Percentiles rank a stretch among this genome's conserved stretches.
Evolutionary conservation across 352 stramenopile genomes (phyloP).

Genomic region (Heterotrichella gracilis): DNA sequence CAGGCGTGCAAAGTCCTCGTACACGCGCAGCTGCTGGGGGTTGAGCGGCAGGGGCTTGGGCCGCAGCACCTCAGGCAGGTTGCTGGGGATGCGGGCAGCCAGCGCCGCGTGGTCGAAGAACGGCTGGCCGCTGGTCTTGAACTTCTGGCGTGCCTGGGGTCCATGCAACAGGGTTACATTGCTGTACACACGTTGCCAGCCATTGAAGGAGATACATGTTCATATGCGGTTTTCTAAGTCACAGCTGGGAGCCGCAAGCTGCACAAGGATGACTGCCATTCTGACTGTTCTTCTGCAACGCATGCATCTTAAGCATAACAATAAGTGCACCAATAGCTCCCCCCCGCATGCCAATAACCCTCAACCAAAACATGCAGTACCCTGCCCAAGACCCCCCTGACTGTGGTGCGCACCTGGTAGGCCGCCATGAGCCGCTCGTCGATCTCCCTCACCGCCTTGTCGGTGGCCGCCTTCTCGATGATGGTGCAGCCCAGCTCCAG

Average conservation of each 20-base stretch:
- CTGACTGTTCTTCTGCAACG: too few species aligned
- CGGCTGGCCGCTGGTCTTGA: constrained; percentile 43
- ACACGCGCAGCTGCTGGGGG: constrained; percentile 65
- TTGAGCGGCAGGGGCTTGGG: constrained; percentile 47
- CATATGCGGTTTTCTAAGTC: too few species aligned
- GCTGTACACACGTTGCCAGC: too few species aligned
- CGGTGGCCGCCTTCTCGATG: constrained; percentile 92
- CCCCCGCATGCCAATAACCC: too few species aligned
- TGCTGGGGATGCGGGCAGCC: constrained; percentile 30
- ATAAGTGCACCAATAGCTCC: too few species aligned
- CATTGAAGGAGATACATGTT: too few species aligned
- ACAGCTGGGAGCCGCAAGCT: too few species aligned
- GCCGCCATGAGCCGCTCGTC: constrained; percentile 56
- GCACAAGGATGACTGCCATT: too few species aligned
- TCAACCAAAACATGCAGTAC: too few species aligned
- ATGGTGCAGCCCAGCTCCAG: constrained; percentile 90
- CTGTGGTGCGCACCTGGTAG: constrained; percentile 39
- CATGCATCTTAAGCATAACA: too few species aligned
- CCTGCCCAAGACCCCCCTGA: too few species aligned
- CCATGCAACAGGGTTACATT: too few species aligned
- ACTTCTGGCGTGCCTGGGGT: constrained; percentile 44
- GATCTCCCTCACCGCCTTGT: constrained; percentile 87
- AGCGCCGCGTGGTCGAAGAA: constrained; percentile 15
- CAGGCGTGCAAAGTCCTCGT: constrained; percentile 81
- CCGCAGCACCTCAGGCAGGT: constrained; percentile 60